These are phyloP conservation scores for Xylaria multiplex DNA, from an alignment of 2,329 filamentous ascomycete genomes.

Conservation along the genomic window DNA sequence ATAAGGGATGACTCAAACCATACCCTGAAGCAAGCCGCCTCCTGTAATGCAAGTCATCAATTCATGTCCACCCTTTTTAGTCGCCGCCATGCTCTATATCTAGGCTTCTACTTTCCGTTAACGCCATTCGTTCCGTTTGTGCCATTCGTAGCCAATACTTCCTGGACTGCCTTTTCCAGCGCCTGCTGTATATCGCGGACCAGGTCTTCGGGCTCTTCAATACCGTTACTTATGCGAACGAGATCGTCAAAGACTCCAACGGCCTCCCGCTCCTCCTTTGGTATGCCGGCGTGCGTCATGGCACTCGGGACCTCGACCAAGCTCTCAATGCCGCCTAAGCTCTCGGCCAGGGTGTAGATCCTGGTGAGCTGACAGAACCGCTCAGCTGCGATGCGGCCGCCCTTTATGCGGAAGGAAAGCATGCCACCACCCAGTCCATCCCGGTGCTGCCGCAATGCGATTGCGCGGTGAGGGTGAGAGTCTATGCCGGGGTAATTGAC, in stretches of 20 bases:
- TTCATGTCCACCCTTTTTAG: slow-evolving; percentile 5
- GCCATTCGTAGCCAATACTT: slow-evolving; percentile 32
- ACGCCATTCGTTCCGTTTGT: slow-evolving; percentile 36
- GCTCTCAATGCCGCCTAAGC: slow-evolving; percentile 89
- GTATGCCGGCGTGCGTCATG: slow-evolving; percentile 98
- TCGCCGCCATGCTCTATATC: slow-evolving; percentile 15
- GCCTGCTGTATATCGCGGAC: slow-evolving; percentile 84
- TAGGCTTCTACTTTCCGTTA: slow-evolving; percentile 36
- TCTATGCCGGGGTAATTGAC: slow-evolving; percentile 96
- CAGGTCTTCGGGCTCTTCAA: slow-evolving; percentile 90
- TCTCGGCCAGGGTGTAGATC: slow-evolving; percentile 94
- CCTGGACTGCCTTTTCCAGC: slow-evolving; percentile 74
- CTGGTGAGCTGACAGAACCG: slow-evolving; percentile 89
- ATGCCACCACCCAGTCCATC: slow-evolving; percentile 95
- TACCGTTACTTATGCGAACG: slow-evolving; percentile 90
- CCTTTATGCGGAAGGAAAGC: slow-evolving; percentile 94
- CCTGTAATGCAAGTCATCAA: slow-evolving; percentile 21
- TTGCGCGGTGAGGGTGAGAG: slow-evolving; percentile 85
- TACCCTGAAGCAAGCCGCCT: slow-evolving; percentile 5
- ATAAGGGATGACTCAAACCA: background rate
- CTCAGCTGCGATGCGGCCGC: slow-evolving; percentile 85
- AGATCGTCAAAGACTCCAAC: slow-evolving; percentile 96
- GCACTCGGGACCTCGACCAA: slow-evolving; percentile 90
- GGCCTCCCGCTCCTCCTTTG: slow-evolving; percentile 86
- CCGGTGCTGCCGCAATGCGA: slow-evolving; percentile 91